Base-by-base conservation (phyloP, 257 asterid genomes). In the Penstemon barbatus region DNA sequence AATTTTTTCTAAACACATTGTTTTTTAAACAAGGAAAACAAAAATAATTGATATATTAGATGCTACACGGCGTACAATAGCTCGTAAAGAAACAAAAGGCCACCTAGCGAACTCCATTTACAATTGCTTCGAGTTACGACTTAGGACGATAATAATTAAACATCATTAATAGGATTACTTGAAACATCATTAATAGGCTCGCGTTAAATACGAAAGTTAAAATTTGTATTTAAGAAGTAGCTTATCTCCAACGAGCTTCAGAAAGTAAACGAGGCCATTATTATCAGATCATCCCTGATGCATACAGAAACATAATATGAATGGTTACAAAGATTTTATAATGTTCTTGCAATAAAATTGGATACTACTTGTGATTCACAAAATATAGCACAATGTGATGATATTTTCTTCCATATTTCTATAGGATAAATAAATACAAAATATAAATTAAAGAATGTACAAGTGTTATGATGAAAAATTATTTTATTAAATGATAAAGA, bases 51-150 rank as follows among this genome's bases (percentile, higher is more conserved):
- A 25, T 55, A n/a, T 7, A 33, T 55, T 8, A 19, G 9, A 19
- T 55, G 33, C 33, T 7, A 8, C 7, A 19, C 4, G n/a, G 25
- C 57, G 36, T 36, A 42, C 65, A 45, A 25, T 25, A 25, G 2
- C 33, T 25, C 33, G 33, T 25, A 1, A 25, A 25, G 33, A 25
- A 25, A 25, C 2, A 25, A 0, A 25, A 25, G 33, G 2, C 33
- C 37, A 40, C 70, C 74, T 43, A 33, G 54, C 25, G 75, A 79
- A 57, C 78, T 67, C 77, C 63, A 49, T 75, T 72, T 81, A 75
- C 79, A 81, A 38, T 81, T 78, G 72, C 70, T 66, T 19, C 12
- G 75, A 75, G 72, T 57, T 72, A 79, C 63, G 60, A 33, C 46
- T 63, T 52, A 13, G 13, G 12, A 45, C 55, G 40, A 61, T 42